These are phyloP conservation scores for Boletus patriciae DNA, from an alignment of 768 basidiomycete species.

Conservation along the genomic window DNA sequence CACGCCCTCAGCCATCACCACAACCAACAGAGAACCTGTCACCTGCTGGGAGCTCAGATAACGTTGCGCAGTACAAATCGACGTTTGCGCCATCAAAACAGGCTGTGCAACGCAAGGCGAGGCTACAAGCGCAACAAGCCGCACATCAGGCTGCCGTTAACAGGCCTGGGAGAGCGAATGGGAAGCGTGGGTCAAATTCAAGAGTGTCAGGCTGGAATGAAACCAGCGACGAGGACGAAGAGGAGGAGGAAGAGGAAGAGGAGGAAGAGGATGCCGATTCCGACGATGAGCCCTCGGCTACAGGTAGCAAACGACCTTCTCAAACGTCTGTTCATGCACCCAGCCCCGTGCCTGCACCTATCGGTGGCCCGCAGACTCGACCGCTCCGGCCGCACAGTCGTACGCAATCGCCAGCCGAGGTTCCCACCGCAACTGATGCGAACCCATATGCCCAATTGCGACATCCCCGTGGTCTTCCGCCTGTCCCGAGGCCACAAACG, in stretches of 20 bases:
- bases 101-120: constrained; percentile 82
- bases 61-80: constrained; percentile 59
- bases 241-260: constrained; percentile 80
- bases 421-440: constrained; percentile 30
- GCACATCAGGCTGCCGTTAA: constrained; percentile 77
- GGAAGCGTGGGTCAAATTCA: constrained; percentile 41
- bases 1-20: constrained; percentile 30
- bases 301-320: constrained; percentile 36
- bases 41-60: constrained; percentile 26
- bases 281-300: constrained; percentile 44
- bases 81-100: constrained; percentile 87
- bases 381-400: constrained; percentile 32
- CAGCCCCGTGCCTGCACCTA: constrained; percentile 18
- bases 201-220: constrained; percentile 52
- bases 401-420: constrained; percentile 31
- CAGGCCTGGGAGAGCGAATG: constrained; percentile 63
- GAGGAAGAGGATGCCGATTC: constrained; percentile 70
- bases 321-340: constrained; percentile 20
- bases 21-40: constrained; percentile 37
- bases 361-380: constrained; percentile 26
- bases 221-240: constrained; percentile 76
- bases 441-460: constrained; percentile 50
- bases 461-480: constrained; percentile 63
- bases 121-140: constrained; percentile 78
- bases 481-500: constrained; percentile 50